Evolutionary conservation across 2,329 filamentous ascomycete genomes (phyloP).

Genomic region (Ilyonectria robusta): DNA sequence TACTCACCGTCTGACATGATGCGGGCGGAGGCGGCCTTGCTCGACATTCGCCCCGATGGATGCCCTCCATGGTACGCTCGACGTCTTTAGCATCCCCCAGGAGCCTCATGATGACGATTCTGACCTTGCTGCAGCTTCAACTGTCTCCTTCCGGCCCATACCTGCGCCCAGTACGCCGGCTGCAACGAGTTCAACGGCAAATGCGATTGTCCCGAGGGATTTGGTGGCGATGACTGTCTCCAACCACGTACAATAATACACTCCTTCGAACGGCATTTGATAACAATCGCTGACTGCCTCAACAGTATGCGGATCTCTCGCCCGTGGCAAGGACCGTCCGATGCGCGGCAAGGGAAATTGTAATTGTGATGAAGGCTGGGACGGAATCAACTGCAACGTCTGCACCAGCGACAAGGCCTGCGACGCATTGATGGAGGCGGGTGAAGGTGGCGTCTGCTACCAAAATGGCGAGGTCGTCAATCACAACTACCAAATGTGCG

Average conservation of each 20-base stretch:
- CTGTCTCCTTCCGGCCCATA: slow-evolving; percentile 93
- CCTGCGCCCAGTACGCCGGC: slow-evolving; percentile 89
- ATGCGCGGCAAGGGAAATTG: slow-evolving; percentile 81
- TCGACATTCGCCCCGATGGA: slow-evolving; percentile 80
- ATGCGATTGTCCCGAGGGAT: slow-evolving; percentile 92
- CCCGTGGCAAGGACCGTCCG: slow-evolving; percentile 83
- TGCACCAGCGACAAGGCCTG: slow-evolving; percentile 89
- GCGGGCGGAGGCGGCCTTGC: slow-evolving; percentile 77
- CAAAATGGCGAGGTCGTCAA: slow-evolving; percentile 91
- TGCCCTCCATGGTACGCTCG: slow-evolving; percentile 80
- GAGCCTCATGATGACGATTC: slow-evolving; percentile 2
- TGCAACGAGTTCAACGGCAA: slow-evolving; percentile 94
- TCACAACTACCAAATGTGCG: slow-evolving; percentile 97
- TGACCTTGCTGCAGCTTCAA: slow-evolving; percentile 80
- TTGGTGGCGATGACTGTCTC: slow-evolving; percentile 94
- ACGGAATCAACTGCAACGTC: slow-evolving; percentile 97
- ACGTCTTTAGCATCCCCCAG: not conserved
- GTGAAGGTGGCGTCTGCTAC: slow-evolving; percentile 90
- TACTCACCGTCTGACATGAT: slow-evolving; percentile 73
- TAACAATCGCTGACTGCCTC: slow-evolving; percentile 27
- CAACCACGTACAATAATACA: slow-evolving; percentile 73
- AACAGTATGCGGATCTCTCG: slow-evolving; percentile 86
- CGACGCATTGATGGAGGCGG: slow-evolving; percentile 87
- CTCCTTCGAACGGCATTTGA: not conserved
- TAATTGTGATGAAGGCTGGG: slow-evolving; percentile 93